Base-by-base conservation (phyloP, 108 stramenopile genomes). In the Pseudonitzschia multiseries region DNA sequence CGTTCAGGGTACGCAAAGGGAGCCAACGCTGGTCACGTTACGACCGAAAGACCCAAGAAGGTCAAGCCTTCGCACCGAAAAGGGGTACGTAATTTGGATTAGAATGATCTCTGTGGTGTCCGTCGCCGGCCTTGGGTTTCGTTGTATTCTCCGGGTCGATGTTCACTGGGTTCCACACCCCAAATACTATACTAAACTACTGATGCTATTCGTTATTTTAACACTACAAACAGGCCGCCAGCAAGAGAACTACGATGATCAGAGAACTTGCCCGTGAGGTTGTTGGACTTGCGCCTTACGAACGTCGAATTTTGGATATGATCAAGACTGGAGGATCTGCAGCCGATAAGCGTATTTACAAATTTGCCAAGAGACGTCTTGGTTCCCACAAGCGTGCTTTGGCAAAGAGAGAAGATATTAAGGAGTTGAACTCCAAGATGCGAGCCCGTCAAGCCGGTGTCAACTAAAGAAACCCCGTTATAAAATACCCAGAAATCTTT, bases 291-390 rank as follows among this genome's bases (percentile, higher is more conserved):
- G 74, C 96, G 66, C 99, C 99, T 15, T 99, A 99, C 81, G 99
- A 99, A 83, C 96, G 97, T 67, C 87, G 99, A 59, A 96, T 99
- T 74, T 89, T 99, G 61, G 99, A 99, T 89, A 97, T 99, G 97
- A 97, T 99, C 95, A 98, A 98, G 93, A 96, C 96, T 41, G 96
- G 97, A 46, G 98, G 98, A 68, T 87, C 89, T 51, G 82, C 91
- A 56, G 96, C 97, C 21, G 99, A 99, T 68, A 99, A 99, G 96
- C 89, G 97, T 64, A 84, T 98, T 79, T 99, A 99, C 97, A 99
- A 99, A 85, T 98, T 96, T 73, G 98, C 99, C 89, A 99, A 99
- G 97, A 81, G 93, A 74, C 88, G 97, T 74, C 89, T 99, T 74
- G 99, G 99, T 29, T 91, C 90, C 72, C 98, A 99, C 98, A 97